Evolutionary conservation across 1,284 basidiomycete species (phyloP).

Genomic region (Ceratobasidium papillatum): DNA sequence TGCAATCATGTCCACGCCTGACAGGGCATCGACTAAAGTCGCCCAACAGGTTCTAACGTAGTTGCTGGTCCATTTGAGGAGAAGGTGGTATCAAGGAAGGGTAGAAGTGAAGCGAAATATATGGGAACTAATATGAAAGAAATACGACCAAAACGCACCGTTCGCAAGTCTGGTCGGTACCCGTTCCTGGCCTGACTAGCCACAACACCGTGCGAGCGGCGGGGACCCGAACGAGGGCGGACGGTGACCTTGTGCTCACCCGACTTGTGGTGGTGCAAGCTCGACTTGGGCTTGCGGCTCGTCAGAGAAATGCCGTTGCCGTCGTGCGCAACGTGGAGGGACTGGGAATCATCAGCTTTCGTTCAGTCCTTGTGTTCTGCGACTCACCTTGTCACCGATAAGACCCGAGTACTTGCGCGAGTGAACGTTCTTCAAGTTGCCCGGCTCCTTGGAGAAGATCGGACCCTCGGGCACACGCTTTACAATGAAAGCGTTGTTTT

Average conservation of each 20-base stretch:
- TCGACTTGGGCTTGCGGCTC: conserved; percentile 73
- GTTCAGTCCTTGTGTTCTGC: no score
- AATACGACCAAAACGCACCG: conserved; percentile 62
- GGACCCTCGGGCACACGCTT: conserved; percentile 76
- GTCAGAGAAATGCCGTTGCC: conserved; percentile 70
- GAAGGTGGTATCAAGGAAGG: conserved; percentile 42
- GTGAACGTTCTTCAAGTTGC: conserved; percentile 86
- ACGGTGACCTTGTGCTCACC: conserved; percentile 64
- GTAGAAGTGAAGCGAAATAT: conserved; percentile 43
- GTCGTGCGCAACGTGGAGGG: conserved; percentile 52
- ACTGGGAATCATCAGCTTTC: no score
- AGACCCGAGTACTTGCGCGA: conserved; percentile 90
- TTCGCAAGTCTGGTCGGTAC: conserved; percentile 84
- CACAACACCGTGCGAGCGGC: conserved; percentile 77
- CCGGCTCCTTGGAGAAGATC: conserved; percentile 86
- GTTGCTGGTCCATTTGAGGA: conserved; percentile 56
- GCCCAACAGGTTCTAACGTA: conserved; percentile 67
- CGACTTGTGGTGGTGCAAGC: conserved; percentile 62
- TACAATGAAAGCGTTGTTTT: conserved; percentile 85
- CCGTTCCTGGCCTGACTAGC: conserved; percentile 72
- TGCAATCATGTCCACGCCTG: conserved; percentile 89
- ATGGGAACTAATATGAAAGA: conserved; percentile 42
- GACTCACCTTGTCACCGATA: conserved; percentile 76
- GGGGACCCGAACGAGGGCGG: conserved; percentile 75
- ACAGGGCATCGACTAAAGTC: conserved; percentile 67